Percentiles rank a stretch among this genome's conserved stretches.
Evolutionary conservation across 768 basidiomycete species (phyloP).

Genomic region (Kwoniella sp.): DNA sequence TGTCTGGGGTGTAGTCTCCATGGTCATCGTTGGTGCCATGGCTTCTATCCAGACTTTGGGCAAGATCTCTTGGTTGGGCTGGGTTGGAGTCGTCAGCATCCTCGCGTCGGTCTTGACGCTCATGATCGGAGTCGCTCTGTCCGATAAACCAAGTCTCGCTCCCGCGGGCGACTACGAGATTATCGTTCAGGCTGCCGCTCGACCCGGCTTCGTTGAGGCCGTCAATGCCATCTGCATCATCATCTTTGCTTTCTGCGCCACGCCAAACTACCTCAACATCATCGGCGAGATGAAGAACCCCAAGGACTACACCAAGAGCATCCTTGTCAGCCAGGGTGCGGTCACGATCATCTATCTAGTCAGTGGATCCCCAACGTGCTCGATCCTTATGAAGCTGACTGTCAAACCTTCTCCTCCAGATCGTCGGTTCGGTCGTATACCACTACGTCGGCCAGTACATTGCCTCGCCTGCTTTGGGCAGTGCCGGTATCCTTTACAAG

Average conservation of each 20-base stretch:
- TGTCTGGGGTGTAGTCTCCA: constrained; percentile 47
- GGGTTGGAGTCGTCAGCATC: constrained; percentile 35
- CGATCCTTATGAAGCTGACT: constrained; percentile 16
- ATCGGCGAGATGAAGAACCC: constrained; percentile 50
- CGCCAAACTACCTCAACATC: constrained; percentile 32
- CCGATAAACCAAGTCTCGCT: constrained; percentile 29
- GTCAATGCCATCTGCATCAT: constrained; percentile 48
- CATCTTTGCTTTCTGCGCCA: constrained; percentile 45
- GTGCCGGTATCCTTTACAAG: constrained; percentile 41
- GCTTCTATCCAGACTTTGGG: constrained; percentile 45
- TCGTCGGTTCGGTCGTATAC: constrained; percentile 45
- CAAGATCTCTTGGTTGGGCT: constrained; percentile 43
- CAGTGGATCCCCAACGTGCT: constrained; percentile 1
- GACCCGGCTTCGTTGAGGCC: constrained; percentile 29
- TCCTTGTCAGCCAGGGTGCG: constrained; percentile 38
- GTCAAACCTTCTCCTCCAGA: constrained; percentile 28
- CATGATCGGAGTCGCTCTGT: constrained; percentile 29
- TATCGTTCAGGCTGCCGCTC: constrained; percentile 5
- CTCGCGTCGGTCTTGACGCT: constrained; percentile 32
- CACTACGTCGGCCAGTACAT: constrained; percentile 42
- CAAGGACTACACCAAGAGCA: constrained; percentile 43
- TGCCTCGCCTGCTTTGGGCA: constrained; percentile 47
- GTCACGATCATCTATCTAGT: constrained; percentile 36
- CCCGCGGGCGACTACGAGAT: constrained; percentile 15
- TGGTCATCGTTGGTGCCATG: constrained; percentile 31